Evolutionary conservation across 805 yeast species (phyloP), one percentile per base, ranked within the genome.

Genomic region (Wickerhamiella lipophila): DNA sequence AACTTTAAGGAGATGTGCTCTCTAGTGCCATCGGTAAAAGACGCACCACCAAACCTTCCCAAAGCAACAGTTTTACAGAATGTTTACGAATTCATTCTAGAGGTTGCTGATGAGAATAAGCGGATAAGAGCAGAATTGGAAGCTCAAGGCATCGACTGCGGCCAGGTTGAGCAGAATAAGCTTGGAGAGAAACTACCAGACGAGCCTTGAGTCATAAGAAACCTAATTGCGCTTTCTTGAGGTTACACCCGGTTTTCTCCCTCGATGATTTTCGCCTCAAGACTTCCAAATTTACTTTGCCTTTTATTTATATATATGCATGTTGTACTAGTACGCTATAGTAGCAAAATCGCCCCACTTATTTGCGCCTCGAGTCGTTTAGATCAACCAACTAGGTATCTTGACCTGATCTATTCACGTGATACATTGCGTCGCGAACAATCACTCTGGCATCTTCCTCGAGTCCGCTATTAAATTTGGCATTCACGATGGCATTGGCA

Each of bases 391-490:
- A n/a, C 38, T 32, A 32, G 4, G 8, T 32, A 9, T 32, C 38
- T 16, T 32, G 38, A 6, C 32, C 32, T 4, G 19, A 18, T 16
- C 19, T 15, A 15, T 32, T 29, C 19, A 45, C 22, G 35, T 32
- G 57, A 71, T 73, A 52, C 86, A 65, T 12, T 9, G 92, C 86
- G 53, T 83, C 89, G 57, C 87, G 71, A 0, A 89, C 84, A 27
- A 88, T 81, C 0, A 81, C 72, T 39, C 95, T 68, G 0, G 95
- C 96, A 61, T 87, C 96, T 58, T 87, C 96, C 16, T 87, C 77
- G 58, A 83, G 94, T 50, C 87, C 81, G n/a, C 82, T 75, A 25
- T 89, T 94, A 47, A 71, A 74, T 4, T 75, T 72, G 55, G 86
- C 71, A 49, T 76, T 74, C 1, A 25, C 23, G 8, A 49, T 32